Evolutionary conservation across 495 filamentous ascomycete genomes (phyloP), one percentile per base, ranked within the genome.

Genomic region (Penicillium lividum): DNA sequence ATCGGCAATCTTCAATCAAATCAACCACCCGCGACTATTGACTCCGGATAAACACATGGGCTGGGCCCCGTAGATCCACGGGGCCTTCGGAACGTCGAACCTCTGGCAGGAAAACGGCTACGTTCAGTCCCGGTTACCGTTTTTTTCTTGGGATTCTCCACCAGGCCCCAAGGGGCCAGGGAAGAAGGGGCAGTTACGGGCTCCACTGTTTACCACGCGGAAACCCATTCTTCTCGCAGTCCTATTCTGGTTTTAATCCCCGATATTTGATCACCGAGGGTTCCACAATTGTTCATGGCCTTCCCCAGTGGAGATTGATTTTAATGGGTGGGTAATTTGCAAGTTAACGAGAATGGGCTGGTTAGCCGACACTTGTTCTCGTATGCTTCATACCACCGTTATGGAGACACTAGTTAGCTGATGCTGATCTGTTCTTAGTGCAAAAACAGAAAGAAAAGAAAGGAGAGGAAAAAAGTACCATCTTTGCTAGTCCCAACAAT

Each of bases 1-100:
- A 69, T 72, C 69, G 60, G 68, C 68, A 68, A 63, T 67, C 63
- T 59, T 68, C 65, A 71, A 69, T 69, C 60, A 66, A 72, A 70
- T 54, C 52, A 62, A 63, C 62, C 59, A 65, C 7, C 46, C 43
- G 58, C 57, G 51, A 58, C 47, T 55, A 60, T 57, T 45, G 54
- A 54, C 45, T n/a, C 22, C 22, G 22, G 22, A 18, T 34, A 42
- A 45, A 51, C 40, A 51, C 54, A 53, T 56, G 58, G 56, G 34
- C 48, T 59, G 33, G 53, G 57, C 51, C 60, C 63, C 49, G 56
- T 54, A 55, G 59, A 60, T 66, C 62, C 59, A 54, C 44, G 40
- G 38, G 38, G 53, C 47, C 50, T 31, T 59, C 51, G 44, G 36
- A 54, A 59, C 48, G 60, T 64, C 54, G 50, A 38, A 51, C 47